These are phyloP conservation scores for Suillus sp. DNA, from an alignment of 768 basidiomycete species.

Conservation along the genomic window DNA sequence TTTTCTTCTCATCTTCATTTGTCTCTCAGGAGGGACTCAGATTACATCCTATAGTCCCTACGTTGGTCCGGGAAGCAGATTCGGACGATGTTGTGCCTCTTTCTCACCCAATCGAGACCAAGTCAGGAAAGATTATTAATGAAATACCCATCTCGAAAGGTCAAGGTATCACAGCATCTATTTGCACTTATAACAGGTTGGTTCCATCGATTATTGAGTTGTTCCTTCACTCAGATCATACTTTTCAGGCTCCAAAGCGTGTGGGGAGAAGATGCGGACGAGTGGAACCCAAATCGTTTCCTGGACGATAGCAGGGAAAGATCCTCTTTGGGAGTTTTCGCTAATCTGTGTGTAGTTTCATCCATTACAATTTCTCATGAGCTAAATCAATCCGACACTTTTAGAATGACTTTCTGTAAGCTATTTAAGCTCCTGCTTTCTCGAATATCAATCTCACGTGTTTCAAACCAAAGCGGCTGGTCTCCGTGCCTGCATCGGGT, in stretches of 20 bases:
- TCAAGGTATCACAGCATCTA: slow-evolving; percentile 17
- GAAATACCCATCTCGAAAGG: slow-evolving; percentile 25
- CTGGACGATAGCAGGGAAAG: slow-evolving; percentile 12
- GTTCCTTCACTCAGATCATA: not conserved
- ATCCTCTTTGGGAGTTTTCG: slow-evolving; percentile 13
- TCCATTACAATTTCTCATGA: not conserved
- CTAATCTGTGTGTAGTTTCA: slow-evolving; percentile 16
- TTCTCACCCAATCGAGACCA: slow-evolving; percentile 30
- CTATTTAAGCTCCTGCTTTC: not conserved
- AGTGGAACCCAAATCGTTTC: slow-evolving; percentile 25
- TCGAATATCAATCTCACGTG: not conserved
- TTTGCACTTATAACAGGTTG: slow-evolving; percentile 35
- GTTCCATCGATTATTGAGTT: slow-evolving; percentile 4
- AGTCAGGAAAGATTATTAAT: slow-evolving; percentile 22
- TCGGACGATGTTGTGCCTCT: slow-evolving; percentile 38
- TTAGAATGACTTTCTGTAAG: slow-evolving; percentile 19
- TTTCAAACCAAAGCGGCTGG: slow-evolving; percentile 13
- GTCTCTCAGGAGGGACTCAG: slow-evolving; percentile 30
- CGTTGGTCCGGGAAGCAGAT: slow-evolving; percentile 27
- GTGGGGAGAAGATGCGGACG: slow-evolving; percentile 26
- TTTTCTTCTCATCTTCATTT: not conserved
- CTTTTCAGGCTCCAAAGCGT: slow-evolving; percentile 13
- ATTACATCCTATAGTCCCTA: slow-evolving; percentile 34
- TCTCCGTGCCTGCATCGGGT: slow-evolving; percentile 17
- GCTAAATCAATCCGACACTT: not conserved